Evolutionary conservation across 768 basidiomycete genomes (phyloP), one percentile per base, ranked within the genome.

Genomic region (Suillus luteus): DNA sequence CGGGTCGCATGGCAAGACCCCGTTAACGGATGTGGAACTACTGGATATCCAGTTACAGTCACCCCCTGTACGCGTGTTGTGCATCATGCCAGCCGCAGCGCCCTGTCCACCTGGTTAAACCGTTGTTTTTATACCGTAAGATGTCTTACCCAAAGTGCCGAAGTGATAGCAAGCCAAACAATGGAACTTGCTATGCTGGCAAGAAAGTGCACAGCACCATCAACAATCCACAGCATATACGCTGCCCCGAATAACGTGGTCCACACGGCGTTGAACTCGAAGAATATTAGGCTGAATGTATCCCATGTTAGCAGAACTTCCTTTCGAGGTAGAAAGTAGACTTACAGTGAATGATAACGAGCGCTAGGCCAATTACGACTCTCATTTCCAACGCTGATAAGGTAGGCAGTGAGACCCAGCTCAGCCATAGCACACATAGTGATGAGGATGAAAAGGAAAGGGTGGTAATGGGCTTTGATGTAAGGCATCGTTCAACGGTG

Each of bases 111-210:
- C n/a, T 38, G 19, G 37, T 68, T 35, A 63, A 59, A 55, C 55
- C 22, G 44, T 19, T 5, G 35, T 43, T 31, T 11, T 22, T 38
- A 38, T 46, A 38, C 7, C 31, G 55, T 22, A 31, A 64, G 44
- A 54, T 22, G 10, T 57, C 84, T 64, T 66, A 87, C 91, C 92
- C 92, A 93, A 69, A 92, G 71, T 7, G 83, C 72, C 7, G 83
- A 78, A 3, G 91, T 90, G 43, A 87, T 71, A 33, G 85, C 72
- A 37, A 93, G 78, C 91, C 91, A 93, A 61, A 88, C 72, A 22
- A 91, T 82, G 19, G 91, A 93, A 66, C 89, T 90, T 27, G 91
- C 89, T 49, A 93, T 79, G 72, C 85, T 88, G n/a, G 90, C 91
- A 24, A 93, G 80, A 49, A 90, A 73, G 72, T 88, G 87, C 54